Evolutionary conservation across 75 land plant genomes (phyloP).

Genomic region (Cryptomeria japonica): DNA sequence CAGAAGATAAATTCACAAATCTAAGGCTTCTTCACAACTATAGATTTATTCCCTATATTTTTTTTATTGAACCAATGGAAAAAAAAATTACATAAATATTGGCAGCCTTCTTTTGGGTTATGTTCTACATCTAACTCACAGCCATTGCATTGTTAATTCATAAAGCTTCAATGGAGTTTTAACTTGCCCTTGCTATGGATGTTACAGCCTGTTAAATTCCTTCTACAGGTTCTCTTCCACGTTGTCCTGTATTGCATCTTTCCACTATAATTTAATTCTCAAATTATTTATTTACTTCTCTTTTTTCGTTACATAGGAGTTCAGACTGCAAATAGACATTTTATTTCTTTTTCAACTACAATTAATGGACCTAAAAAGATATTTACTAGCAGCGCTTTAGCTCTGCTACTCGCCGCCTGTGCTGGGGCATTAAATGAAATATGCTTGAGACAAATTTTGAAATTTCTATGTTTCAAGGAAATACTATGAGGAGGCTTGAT

Average conservation of each 20-base stretch:
- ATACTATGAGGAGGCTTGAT: conserved; percentile 25
- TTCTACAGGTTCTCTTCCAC: not conserved
- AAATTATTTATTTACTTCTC: not conserved
- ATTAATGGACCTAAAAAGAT: not conserved
- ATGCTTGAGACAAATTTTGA: not conserved
- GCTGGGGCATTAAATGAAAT: not conserved
- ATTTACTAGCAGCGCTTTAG: not conserved
- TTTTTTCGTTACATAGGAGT: not conserved
- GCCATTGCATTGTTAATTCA: too few relatives aligned
- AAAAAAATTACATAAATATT: too few relatives aligned
- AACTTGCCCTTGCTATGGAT: too few relatives aligned
- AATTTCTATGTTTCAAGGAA: not conserved
- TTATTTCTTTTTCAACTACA: not conserved
- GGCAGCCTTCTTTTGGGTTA: too few relatives aligned
- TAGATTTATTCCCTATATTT: too few relatives aligned
- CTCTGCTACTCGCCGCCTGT: not conserved
- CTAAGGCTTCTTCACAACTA: too few relatives aligned
- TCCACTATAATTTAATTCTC: not conserved
- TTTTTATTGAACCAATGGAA: too few relatives aligned
- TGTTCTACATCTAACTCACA: too few relatives aligned
- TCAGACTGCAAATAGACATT: not conserved
- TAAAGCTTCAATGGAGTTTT: too few relatives aligned
- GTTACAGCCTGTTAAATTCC: not conserved
- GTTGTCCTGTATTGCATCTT: not conserved
- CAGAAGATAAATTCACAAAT: too few relatives aligned